A percentile compares a stretch with the other conserved stretches of the same genome.
These are phyloP conservation scores for Penicillium capsulatum DNA, from an alignment of 2,329 filamentous ascomycete genomes.

Conservation along the genomic window DNA sequence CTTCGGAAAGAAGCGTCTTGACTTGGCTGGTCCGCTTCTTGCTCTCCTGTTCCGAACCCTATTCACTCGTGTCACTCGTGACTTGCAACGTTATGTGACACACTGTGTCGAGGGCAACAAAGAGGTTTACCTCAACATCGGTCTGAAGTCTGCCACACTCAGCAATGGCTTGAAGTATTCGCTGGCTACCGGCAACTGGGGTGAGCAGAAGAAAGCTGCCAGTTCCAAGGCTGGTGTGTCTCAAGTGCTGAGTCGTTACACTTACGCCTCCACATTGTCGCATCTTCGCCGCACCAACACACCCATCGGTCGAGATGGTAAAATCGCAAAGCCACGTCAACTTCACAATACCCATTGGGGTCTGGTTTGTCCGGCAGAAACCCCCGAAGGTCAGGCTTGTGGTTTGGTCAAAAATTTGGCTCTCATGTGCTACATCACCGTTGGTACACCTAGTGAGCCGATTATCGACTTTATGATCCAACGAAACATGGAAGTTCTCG, in stretches of 20 bases:
- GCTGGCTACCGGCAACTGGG: constrained; percentile 96
- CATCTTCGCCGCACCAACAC: constrained; percentile 97
- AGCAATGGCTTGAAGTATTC: constrained; percentile 96
- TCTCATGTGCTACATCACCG: constrained; percentile 96
- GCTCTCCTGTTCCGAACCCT: constrained; percentile 94
- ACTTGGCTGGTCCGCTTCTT: constrained; percentile 87
- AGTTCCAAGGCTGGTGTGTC: constrained; percentile 95
- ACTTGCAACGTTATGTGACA: constrained; percentile 86
- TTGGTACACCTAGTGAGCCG: constrained; percentile 84
- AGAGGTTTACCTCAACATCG: constrained; percentile 85
- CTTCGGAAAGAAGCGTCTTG: constrained; percentile 96
- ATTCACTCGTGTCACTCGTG: constrained; percentile 84
- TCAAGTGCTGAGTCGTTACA: constrained; percentile 96
- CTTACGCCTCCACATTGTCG: constrained; percentile 91
- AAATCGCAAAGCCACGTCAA: constrained; percentile 95
- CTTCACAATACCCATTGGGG: constrained; percentile 99
- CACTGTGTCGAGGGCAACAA: constrained; percentile 83
- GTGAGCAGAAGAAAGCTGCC: constrained; percentile 97
- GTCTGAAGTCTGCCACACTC: constrained; percentile 84
- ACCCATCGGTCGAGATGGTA: constrained; percentile 93
- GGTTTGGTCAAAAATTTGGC: constrained; percentile 97
- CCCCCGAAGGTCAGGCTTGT: constrained; percentile 96
- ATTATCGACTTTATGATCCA: constrained; percentile 95
- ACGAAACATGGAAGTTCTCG: constrained; percentile 90
- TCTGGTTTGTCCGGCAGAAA: constrained; percentile 93